A percentile compares a stretch with the other conserved stretches of the same genome.
phyloP scores from a whole-genome alignment of 257 asterid species.

The Agastache rugosa region DNA sequence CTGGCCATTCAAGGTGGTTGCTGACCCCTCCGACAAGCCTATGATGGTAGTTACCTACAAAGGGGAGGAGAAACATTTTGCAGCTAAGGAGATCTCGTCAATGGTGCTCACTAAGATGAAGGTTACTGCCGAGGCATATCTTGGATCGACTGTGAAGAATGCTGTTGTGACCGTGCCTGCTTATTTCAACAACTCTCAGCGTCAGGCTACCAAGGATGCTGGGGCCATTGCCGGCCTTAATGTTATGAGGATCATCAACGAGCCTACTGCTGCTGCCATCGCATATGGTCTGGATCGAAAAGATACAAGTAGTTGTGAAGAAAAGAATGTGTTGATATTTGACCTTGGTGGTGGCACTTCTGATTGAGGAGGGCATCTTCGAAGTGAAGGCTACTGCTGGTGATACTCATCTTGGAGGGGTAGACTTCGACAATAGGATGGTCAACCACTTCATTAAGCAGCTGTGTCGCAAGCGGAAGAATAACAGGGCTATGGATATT shows the following conservation, averaged over 20 bases:
- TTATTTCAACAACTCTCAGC: conserved; percentile 44
- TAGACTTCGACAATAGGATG: conserved; percentile 4
- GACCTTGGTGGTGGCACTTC: not conserved
- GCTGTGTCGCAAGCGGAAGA: not conserved
- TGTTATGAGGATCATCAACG: conserved; percentile 45
- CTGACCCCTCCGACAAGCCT: conserved; percentile 14
- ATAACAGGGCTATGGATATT: not conserved
- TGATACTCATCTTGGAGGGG: conserved; percentile 14
- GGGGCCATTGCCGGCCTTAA: conserved; percentile 49
- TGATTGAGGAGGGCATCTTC: not conserved
- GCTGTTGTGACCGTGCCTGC: conserved; percentile 51
- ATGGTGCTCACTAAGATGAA: conserved; percentile 49
- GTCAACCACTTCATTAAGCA: conserved; percentile 8
- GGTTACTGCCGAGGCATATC: conserved; percentile 48
- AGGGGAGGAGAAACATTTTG: conserved; percentile 49
- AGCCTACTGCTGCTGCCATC: not conserved
- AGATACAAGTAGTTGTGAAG: not conserved
- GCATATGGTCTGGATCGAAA: not conserved
- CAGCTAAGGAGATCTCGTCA: conserved; percentile 48
- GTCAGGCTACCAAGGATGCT: conserved; percentile 51
- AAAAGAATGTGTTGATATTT: not conserved
- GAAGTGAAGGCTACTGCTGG: not conserved
- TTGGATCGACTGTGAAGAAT: conserved; percentile 42
- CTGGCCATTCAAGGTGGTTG: not conserved
- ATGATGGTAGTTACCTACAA: conserved; percentile 42